These are phyloP conservation scores for Peronospora farinosa DNA, from an alignment of 352 stramenopile species.

Conservation along the genomic window DNA sequence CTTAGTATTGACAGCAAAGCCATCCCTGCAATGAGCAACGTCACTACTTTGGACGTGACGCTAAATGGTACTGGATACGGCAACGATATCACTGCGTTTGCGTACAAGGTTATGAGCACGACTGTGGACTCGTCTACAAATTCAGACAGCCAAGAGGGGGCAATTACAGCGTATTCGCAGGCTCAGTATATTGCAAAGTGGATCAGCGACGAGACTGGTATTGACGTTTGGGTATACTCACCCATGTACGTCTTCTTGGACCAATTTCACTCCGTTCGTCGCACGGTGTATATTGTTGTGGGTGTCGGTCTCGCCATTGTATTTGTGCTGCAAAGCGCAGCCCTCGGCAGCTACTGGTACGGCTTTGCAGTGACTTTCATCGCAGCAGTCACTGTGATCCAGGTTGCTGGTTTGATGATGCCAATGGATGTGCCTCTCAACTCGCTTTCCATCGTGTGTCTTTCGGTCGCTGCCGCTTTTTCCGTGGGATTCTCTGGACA, in stretches of 20 bases:
- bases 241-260: constrained; percentile 57
- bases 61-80: constrained; percentile 50
- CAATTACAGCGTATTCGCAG: constrained; percentile 44
- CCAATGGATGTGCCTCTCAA: constrained; percentile 67
- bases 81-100: constrained; percentile 50
- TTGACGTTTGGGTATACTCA: constrained; percentile 69
- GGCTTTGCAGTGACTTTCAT: constrained; percentile 41
- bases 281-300: constrained; percentile 46
- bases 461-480: constrained; percentile 67
- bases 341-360: constrained; percentile 44
- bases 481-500: constrained; percentile 78
- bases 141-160: constrained; percentile 31
- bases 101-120: constrained; percentile 55
- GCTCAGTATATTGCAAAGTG: constrained; percentile 49
- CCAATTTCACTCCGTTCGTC: constrained; percentile 58
- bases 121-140: constrained; percentile 12
- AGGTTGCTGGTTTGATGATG: constrained; percentile 59
- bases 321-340: constrained; percentile 42
- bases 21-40: constrained; percentile 31
- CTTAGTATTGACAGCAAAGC: constrained; percentile 59
- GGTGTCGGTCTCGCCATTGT: constrained; percentile 39
- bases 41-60: constrained; percentile 22
- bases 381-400: constrained; percentile 43
- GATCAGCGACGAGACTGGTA: constrained; percentile 59
- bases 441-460: constrained; percentile 75